These are phyloP conservation scores for Miamiensis avidus DNA, from an alignment of 169 alveolate species.

Conservation along the genomic window DNA sequence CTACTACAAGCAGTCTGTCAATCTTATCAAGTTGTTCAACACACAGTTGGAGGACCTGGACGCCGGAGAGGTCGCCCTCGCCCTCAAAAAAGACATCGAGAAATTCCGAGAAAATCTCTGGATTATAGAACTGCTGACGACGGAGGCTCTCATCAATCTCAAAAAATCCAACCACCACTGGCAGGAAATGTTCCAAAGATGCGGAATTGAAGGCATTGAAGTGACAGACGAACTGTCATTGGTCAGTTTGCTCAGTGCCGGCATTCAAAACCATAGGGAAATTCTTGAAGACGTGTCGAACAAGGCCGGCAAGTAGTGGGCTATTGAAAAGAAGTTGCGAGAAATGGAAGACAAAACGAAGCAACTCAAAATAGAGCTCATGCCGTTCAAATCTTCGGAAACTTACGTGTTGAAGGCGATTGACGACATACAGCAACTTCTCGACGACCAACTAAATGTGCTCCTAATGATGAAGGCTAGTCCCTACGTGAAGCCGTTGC, in stretches of 20 bases:
- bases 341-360: conserved; percentile 63
- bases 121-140: conserved; percentile 48
- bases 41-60: conserved; percentile 1
- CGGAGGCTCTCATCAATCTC: conserved; percentile 46
- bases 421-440: conserved; percentile 71
- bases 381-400: conserved; percentile 42
- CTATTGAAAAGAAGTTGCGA: conserved; percentile 46
- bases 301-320: conserved; percentile 60
- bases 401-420: conserved; percentile 64
- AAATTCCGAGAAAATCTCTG: conserved; percentile 15
- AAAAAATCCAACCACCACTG: conserved; percentile 45
- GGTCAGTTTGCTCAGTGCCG: conserved; percentile 24
- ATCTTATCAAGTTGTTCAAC: conserved; percentile 1
- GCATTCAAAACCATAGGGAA: conserved; percentile 25
- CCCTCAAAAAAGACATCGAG: conserved; percentile 1
- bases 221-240: conserved; percentile 54
- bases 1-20: neutral
- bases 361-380: conserved; percentile 47
- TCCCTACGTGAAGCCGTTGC: conserved; percentile 82
- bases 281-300: conserved; percentile 60
- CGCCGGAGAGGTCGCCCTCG: neutral
- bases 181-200: conserved; percentile 48
- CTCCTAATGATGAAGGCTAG: conserved; percentile 74
- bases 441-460: conserved; percentile 82
- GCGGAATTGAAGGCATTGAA: conserved; percentile 25